A percentile compares a stretch with the other conserved stretches of the same genome.
Evolutionary conservation across 2,329 filamentous ascomycete genomes (phyloP).

Genomic region (Ceratocystis huliohia): DNA sequence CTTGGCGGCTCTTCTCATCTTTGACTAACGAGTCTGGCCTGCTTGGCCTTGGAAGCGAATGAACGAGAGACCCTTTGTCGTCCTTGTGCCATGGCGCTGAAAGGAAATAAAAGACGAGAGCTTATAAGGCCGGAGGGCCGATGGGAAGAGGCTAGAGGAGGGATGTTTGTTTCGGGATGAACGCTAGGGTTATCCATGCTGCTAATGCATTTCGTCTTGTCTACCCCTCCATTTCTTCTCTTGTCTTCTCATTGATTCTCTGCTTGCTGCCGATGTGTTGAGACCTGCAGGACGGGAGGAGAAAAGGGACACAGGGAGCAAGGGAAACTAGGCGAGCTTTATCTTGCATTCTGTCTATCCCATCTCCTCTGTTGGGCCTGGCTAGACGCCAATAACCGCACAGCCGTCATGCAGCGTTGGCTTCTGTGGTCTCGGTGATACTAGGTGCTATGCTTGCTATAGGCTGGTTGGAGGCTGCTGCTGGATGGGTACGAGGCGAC

Average conservation of each 20-base stretch:
- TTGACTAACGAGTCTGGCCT: neutral
- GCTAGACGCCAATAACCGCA: too few species aligned
- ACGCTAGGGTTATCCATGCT: neutral
- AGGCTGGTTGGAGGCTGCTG: neutral
- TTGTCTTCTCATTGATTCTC: neutral
- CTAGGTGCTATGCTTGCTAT: neutral
- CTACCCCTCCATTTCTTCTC: neutral
- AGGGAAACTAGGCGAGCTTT: neutral
- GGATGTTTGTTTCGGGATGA: neutral
- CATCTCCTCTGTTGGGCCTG: neutral
- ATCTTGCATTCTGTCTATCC: too few species aligned
- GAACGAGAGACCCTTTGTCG: neutral
- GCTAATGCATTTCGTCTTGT: neutral
- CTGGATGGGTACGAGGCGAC: neutral
- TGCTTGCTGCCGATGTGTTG: neutral
- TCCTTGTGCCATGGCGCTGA: neutral
- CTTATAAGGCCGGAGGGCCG: neutral
- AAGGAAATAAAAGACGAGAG: neutral
- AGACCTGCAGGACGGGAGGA: neutral
- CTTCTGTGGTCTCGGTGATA: too few species aligned
- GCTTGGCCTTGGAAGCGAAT: neutral
- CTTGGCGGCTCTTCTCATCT: neutral
- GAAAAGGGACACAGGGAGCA: neutral
- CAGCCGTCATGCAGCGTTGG: too few species aligned
- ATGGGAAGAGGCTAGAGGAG: neutral